Evolutionary conservation across 148 eudicot species (phyloP).

Genomic region (Dysphania ambrosioides): DNA sequence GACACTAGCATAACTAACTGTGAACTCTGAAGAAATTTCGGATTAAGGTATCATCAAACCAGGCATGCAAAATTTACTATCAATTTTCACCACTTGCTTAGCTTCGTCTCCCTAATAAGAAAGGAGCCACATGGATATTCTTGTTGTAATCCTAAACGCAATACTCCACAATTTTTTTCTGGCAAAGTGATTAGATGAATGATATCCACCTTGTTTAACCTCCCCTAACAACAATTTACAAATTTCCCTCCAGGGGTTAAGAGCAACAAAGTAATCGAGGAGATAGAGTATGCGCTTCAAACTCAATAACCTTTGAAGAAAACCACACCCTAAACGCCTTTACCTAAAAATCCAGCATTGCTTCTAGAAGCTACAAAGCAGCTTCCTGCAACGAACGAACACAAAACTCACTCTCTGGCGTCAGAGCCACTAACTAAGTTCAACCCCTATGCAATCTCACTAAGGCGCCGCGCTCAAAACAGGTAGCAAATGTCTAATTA

Average conservation of each 20-base stretch:
- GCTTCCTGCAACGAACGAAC: background rate
- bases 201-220: background rate
- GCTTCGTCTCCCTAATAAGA: background rate
- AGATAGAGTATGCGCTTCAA: background rate
- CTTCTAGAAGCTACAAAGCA: background rate
- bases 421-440: background rate
- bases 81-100: background rate
- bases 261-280: background rate
- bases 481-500: no score
- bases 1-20: no score
- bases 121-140: background rate
- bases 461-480: background rate
- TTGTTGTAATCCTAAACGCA: background rate
- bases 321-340: background rate
- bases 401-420: background rate
- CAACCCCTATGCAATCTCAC: background rate
- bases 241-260: background rate
- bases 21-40: no score
- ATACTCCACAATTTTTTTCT: no score
- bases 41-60: no score
- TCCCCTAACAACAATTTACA: background rate
- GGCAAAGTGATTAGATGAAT: background rate
- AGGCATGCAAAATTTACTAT: no score
- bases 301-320: background rate
- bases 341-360: background rate